Base-by-base conservation (phyloP, 176 grass and related monocot species). In the Eleusine coracana region DNA sequence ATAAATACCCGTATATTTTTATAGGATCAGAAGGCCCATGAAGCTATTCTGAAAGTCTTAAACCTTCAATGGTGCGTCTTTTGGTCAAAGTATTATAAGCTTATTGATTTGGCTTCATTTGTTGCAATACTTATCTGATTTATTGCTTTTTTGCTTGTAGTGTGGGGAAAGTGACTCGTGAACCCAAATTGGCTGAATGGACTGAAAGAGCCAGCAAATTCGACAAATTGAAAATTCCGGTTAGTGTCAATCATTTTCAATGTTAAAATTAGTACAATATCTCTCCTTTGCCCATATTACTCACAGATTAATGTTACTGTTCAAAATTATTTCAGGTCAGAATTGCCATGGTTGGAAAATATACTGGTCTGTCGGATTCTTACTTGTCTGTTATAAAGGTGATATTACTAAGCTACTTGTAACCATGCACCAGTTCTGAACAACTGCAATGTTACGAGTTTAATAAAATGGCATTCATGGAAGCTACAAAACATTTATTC, bases 331-430 rank as follows among this genome's bases (percentile, higher is more conserved):
- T 83, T 68, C 89, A 96, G 93, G 96, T 93, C 48, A 92, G 91
- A 71, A 94, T 97, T 88, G 94, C 91, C 27, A 92, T 94, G 85
- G 91, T 92, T 71, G 91, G 94, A 80, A 94, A 97, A 69, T 97
- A 97, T 75, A 97, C 76, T 34, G 89, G 91, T 11, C 71, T 94
- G 31, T 94, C 87, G 0, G 94, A 94, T 80, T 94, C 89, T 46
- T 97, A 97, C 61, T 68, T 97, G 8, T 95, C 93, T 69, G 86
- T 95, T 71, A 70, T 95, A 51, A 95, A 98, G 93, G 96, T 98
- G 41, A 73, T 14, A 11, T 38, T 48, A 27, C 40, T 78, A 0
- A 42, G 27, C 73, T 45, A 34, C 21, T 65, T 80, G 46, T 45
- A 68, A 41, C 20, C 1, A 0, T 29, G 50, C 70, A 60, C 38